Evolutionary conservation across 306 rosid genomes (phyloP), one percentile per base, ranked within the genome.

Genomic region (Hylodesmum podocarpum): DNA sequence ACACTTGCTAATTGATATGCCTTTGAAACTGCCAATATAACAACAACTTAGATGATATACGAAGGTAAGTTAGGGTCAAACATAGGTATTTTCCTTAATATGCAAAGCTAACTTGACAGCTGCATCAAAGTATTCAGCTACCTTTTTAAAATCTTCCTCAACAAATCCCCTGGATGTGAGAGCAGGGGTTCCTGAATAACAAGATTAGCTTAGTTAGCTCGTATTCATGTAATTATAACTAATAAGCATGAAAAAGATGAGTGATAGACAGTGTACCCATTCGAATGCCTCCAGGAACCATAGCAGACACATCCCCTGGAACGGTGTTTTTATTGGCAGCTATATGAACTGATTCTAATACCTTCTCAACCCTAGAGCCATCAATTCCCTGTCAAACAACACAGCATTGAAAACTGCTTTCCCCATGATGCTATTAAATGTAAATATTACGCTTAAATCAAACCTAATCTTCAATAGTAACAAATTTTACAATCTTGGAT

Each of bases 271-370:
- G n/a, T 46, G 22, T 94, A 94, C 98, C 98, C 98, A 94, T 91
- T 3, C 97, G 92, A 73, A 94, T 87, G 57, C 98, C 98, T 43
- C 98, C 97, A 22, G 98, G 97, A 84, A 91, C 94, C 98, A 94
- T 90, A 70, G 98, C 98, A 85, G 98, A 94, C 77, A 94, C 95
- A 28, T 94, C 98, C 68, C 98, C 98, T 3, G 97, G 98, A 86
- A 94, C 97, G 8, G 98, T 94, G 46, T 94, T 94, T 89, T 94
- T 91, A 79, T 94, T 94, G 72, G 98, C 97, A 12, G 97, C 98
- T 63, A 94, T 90, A 68, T 90, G 98, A 79, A 85, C 97, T 66
- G 83, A 74, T 82, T 94, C 97, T 81, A 94, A 53, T 80, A 94
- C 98, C 84, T 91, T 94, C 84, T 94, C 98, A 34, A 94, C 98